Percentiles rank a stretch among this genome's conserved stretches.
phyloP scores from a whole-genome alignment of 106 monocot species.

The Narthecium ossifragum region DNA sequence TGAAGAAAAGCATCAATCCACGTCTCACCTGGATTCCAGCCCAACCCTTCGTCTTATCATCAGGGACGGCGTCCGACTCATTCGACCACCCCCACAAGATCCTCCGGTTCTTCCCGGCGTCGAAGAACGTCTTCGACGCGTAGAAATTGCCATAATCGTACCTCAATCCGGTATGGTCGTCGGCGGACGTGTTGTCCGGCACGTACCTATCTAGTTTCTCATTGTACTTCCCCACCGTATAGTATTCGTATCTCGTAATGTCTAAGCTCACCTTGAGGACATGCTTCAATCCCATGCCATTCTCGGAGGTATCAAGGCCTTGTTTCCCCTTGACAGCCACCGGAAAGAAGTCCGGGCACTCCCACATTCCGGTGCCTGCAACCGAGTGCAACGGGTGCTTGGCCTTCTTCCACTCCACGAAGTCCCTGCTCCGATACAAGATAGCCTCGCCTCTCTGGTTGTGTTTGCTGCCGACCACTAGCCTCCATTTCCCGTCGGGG shows the following conservation, averaged over 20 bases:
- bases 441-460: conserved; percentile 19
- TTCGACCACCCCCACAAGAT: conserved; percentile 25
- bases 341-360: conserved; percentile 86
- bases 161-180: conserved; percentile 7
- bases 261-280: conserved; percentile 31
- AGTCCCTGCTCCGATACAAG: conserved; percentile 65
- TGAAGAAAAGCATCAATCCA: background rate
- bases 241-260: conserved; percentile 14
- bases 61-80: conserved; percentile 10
- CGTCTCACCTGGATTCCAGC: conserved; percentile 13
- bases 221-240: conserved; percentile 21
- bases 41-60: conserved; percentile 22
- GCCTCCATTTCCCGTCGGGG: conserved; percentile 33
- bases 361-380: conserved; percentile 59
- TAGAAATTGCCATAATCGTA: conserved; percentile 25
- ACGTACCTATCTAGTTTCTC: conserved; percentile 5
- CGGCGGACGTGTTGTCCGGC: conserved; percentile 11
- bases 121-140: conserved; percentile 23
- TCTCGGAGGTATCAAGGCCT: conserved; percentile 8
- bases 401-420: conserved; percentile 40
- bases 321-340: conserved; percentile 16
- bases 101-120: conserved; percentile 8
- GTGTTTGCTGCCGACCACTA: conserved; percentile 32
- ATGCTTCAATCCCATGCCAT: conserved; percentile 4
- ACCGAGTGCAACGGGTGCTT: conserved; percentile 47